Evolutionary conservation across 179 eudicot species (phyloP), one percentile per base, ranked within the genome.

Genomic region (Silene vulgaris): DNA sequence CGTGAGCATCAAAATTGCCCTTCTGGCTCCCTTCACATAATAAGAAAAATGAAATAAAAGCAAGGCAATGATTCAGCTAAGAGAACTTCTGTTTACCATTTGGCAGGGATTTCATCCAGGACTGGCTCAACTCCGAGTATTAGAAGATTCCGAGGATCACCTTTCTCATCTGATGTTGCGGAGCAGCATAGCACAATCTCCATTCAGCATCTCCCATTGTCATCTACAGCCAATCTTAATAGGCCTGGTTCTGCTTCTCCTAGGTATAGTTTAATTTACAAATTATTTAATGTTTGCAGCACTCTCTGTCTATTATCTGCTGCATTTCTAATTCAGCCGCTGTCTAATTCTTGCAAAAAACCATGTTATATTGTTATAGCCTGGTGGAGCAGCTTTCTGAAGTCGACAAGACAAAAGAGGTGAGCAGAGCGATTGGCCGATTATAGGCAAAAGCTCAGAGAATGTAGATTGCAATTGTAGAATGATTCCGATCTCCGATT

Each of bases 51-150:
- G 4, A 32, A 32, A 32, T 32, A 3, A 32, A 4, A 5, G 37
- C 37, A 32, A 4, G 37, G 37, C 37, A 6, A 35, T 35, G 40
- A 40, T 40, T 40, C 48, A 40, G 48, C 48, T 40, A 40, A 40
- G 48, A 7, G 48, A 40, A 40, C 48, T 8, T 40, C 1, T 12
- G 0, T 7, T 40, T 35, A 35, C 48, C 48, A 40, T 40, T 40
- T 66, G 84, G 85, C 89, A 90, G 96, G 92, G 60, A 70, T 87
- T 67, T 80, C 84, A 72, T 83, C 88, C 12, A 77, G 82, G 80
- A 82, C 74, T 54, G 80, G 74, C 63, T 71, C 84, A 62, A 69
- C 80, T 60, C 48, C 82, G 62, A 86, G 74, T 52, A 61, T 77
- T 19, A 78, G 73, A 17, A 89, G 83, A 69, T 77, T 77, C 23